phyloP scores from a whole-genome alignment of 805 yeast genomes.

The Pichia californica region DNA sequence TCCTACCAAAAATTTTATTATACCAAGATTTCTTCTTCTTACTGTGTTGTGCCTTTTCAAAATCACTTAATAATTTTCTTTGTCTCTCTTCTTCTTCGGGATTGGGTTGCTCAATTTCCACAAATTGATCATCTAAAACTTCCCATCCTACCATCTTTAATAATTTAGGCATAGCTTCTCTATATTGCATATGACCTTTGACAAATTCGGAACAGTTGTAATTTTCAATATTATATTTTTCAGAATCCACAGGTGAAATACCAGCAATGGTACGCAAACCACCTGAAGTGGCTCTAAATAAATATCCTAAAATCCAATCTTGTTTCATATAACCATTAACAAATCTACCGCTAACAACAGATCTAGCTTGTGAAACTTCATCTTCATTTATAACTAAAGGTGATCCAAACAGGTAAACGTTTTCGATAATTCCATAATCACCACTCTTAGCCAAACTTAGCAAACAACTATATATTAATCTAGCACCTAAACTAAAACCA shows the following conservation, averaged over 20 bases:
- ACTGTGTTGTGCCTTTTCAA: slow-evolving; percentile 39
- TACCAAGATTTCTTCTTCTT: slow-evolving; percentile 40
- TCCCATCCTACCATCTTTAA: slow-evolving; percentile 67
- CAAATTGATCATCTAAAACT: slow-evolving; percentile 82
- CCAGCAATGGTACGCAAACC: slow-evolving; percentile 92
- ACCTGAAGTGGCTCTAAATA: slow-evolving; percentile 93
- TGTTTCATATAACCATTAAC: slow-evolving; percentile 86
- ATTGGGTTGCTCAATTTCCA: slow-evolving; percentile 94
- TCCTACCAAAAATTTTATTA: slow-evolving; percentile 36
- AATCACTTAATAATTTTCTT: slow-evolving; percentile 72
- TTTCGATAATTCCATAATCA: slow-evolving; percentile 82
- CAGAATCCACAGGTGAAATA: slow-evolving; percentile 62
- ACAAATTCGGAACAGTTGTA: slow-evolving; percentile 81
- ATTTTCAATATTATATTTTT: slow-evolving; percentile 51
- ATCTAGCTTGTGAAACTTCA: slow-evolving; percentile 68
- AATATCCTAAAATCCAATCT: slow-evolving; percentile 94
- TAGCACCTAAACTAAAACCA: slow-evolving; percentile 91
- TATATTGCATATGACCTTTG: slow-evolving; percentile 96
- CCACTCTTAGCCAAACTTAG: slow-evolving; percentile 79
- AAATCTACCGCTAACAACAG: slow-evolving; percentile 84
- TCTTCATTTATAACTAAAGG: slow-evolving; percentile 78
- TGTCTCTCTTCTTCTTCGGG: slow-evolving; percentile 81
- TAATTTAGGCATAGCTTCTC: slow-evolving; percentile 85
- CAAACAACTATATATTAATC: slow-evolving; percentile 85
- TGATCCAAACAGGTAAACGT: slow-evolving; percentile 81